Conservation (phyloP, 2,329 filamentous ascomycete species). For the Coccinonectria pachysandricola region DNA sequence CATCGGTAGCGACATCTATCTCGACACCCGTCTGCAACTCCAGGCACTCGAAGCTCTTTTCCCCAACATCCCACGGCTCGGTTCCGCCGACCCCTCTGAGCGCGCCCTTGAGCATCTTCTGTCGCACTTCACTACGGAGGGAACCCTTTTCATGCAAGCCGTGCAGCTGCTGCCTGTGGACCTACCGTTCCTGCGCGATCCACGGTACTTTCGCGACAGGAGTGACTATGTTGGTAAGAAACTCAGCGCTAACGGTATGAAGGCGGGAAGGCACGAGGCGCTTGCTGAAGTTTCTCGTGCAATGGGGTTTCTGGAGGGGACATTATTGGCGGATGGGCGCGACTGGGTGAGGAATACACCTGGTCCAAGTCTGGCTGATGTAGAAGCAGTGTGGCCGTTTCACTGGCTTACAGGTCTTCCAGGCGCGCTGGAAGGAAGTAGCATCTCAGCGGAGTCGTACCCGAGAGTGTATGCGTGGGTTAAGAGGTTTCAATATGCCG, state of each 20-base stretch:
- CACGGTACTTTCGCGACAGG: constrained; percentile 49
- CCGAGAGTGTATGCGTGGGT: constrained; percentile 57
- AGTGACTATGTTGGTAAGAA: constrained; percentile 26
- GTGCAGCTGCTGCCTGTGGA: constrained; percentile 46
- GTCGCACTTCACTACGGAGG: constrained; percentile 44
- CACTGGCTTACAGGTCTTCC: constrained; percentile 52
- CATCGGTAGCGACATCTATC: constrained; percentile 57
- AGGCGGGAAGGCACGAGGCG: constrained; percentile 38
- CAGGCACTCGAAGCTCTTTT: constrained; percentile 49
- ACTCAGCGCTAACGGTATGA: constrained; percentile 16
- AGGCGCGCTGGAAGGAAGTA: constrained; percentile 40
- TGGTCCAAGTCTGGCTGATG: constrained; percentile 50
- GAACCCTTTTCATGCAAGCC: constrained; percentile 43
- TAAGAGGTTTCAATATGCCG: constrained; percentile 42
- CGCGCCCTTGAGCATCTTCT: constrained; percentile 44
- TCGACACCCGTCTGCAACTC: constrained; percentile 60
- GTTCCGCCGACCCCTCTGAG: constrained; percentile 28
- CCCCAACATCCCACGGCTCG: constrained; percentile 30
- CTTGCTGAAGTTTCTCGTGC: constrained; percentile 42
- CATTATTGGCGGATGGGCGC: constrained; percentile 54
- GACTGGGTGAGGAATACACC: constrained; percentile 49
- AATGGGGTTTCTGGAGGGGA: constrained; percentile 50
- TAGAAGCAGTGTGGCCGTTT: constrained; percentile 59
- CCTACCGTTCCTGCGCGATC: constrained; percentile 43
- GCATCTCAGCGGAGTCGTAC: constrained; percentile 41